A percentile compares a stretch with the other conserved stretches of the same genome.
phyloP scores from a whole-genome alignment of 768 basidiomycete species.

The Boletus bicolor region DNA sequence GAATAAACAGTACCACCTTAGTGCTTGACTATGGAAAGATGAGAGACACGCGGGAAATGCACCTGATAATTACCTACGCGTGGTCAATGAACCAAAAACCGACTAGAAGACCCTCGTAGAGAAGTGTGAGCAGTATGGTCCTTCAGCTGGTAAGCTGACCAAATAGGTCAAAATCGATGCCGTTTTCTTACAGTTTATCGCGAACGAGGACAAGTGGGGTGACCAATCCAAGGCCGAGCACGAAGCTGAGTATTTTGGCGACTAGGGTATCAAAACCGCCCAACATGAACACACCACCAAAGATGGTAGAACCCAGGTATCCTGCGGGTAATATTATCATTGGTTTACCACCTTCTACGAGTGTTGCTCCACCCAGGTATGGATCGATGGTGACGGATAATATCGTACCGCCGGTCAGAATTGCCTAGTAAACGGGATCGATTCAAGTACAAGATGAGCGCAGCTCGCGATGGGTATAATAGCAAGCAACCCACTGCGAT shows the following conservation, averaged over 20 bases:
- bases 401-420: constrained; percentile 77
- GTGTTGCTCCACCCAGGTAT: constrained; percentile 58
- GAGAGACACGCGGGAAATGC: constrained; percentile 4
- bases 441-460: constrained; percentile 6
- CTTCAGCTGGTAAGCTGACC: constrained; percentile 39
- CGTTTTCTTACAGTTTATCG: constrained; percentile 74
- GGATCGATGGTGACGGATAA: constrained; percentile 82
- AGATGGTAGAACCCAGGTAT: constrained; percentile 77
- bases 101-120: constrained; percentile 83
- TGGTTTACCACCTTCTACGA: constrained; percentile 75
- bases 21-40: constrained; percentile 52
- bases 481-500: constrained; percentile 50
- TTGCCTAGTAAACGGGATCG: constrained; percentile 45
- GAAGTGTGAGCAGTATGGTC: constrained; percentile 77
- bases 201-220: constrained; percentile 82
- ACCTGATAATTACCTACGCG: constrained; percentile 49
- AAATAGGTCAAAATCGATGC: background rate
- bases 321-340: constrained; percentile 72
- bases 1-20: constrained; percentile 83
- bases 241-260: constrained; percentile 89
- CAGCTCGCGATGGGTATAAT: constrained; percentile 1
- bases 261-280: constrained; percentile 87
- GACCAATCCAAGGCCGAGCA: constrained; percentile 83
- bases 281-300: constrained; percentile 80
- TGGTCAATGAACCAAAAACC: constrained; percentile 97